phyloP scores from a whole-genome alignment of 495 filamentous ascomycete species.

The Penicillium chermesinum region DNA sequence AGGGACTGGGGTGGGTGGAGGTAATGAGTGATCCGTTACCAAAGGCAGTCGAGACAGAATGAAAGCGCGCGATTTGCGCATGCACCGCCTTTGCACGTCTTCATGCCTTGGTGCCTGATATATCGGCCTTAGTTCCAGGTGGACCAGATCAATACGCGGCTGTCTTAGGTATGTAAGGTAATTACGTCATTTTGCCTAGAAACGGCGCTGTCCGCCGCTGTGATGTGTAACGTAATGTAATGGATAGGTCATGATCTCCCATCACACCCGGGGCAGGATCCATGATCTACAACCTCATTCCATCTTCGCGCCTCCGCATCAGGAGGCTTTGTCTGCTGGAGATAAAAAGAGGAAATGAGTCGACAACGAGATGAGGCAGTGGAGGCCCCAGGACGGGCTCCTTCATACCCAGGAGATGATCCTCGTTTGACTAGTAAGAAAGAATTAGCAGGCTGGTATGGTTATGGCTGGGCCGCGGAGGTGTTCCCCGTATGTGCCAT shows the following conservation, averaged over 20 bases:
- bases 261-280: neutral
- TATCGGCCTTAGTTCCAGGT: too few species aligned
- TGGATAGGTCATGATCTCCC: neutral
- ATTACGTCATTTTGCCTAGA: too few species aligned
- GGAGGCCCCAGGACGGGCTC: slow-evolving; percentile 11
- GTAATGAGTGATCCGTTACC: neutral
- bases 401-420: slow-evolving; percentile 75
- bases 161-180: too few species aligned
- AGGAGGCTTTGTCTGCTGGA: neutral
- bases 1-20: neutral
- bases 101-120: slow-evolving; percentile 19
- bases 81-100: slow-evolving; percentile 22
- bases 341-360: too few species aligned
- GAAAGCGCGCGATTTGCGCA: slow-evolving; percentile 26
- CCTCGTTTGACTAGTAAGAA: slow-evolving; percentile 78
- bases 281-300: neutral
- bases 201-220: too few species aligned
- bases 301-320: neutral
- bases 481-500: slow-evolving; percentile 90
- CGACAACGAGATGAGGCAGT: slow-evolving; percentile 10
- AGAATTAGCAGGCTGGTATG: slow-evolving; percentile 92
- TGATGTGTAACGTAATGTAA: slow-evolving; percentile 7
- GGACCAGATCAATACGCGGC: too few species aligned
- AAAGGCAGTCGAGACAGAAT: neutral
- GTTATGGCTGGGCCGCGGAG: slow-evolving; percentile 95